These are phyloP conservation scores for Thalassiosira hispida DNA, from an alignment of 352 stramenopile genomes.

Conservation along the genomic window DNA sequence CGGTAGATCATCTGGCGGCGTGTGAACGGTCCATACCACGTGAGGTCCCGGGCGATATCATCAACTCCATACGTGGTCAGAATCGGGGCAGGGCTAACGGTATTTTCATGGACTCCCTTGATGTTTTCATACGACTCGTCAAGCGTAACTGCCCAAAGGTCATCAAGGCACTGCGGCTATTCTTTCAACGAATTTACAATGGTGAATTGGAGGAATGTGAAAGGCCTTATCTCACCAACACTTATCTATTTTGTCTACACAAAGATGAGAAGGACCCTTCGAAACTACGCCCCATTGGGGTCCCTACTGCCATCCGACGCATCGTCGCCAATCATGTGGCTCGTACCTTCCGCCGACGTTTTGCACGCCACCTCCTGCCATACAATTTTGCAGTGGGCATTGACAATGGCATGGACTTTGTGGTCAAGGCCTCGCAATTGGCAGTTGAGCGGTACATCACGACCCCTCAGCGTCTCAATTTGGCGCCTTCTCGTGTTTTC, in stretches of 20 bases:
- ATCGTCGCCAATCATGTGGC: background rate
- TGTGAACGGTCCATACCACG: no score
- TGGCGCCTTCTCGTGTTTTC: background rate
- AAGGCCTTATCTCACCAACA: background rate
- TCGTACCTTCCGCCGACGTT: background rate
- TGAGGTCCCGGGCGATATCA: no score
- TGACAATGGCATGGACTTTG: background rate
- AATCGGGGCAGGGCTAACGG: no score
- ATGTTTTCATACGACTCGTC: background rate
- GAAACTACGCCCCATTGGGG: background rate
- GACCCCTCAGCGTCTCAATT: background rate
- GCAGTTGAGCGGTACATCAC: constrained; percentile 6
- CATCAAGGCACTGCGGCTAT: background rate
- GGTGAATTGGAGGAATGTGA: background rate
- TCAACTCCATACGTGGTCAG: no score
- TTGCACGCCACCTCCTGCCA: background rate
- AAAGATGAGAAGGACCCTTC: background rate
- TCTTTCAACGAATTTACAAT: background rate
- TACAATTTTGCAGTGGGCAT: background rate
- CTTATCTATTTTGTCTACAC: background rate
- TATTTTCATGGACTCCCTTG: no score
- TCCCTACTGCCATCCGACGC: background rate
- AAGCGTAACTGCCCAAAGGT: no score
- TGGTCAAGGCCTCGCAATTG: background rate
- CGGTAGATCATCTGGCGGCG: no score